Percentiles rank a stretch among this genome's conserved stretches.
phyloP scores from a whole-genome alignment of 371 early-diverging fungal genomes.

The Encephalitozoon cuniculi region DNA sequence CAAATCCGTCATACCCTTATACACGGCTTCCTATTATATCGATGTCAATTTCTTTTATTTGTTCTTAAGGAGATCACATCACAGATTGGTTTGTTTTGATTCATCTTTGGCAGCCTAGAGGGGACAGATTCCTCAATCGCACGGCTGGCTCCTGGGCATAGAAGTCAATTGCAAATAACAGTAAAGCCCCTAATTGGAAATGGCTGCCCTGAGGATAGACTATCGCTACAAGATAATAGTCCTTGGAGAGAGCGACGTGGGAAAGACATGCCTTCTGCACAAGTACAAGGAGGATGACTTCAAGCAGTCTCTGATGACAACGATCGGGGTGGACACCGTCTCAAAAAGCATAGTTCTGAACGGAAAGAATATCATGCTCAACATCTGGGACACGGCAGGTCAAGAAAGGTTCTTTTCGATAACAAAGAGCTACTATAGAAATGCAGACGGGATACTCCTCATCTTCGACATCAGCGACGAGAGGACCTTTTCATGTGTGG shows the following conservation, averaged over 20 bases:
- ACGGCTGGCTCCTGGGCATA: not conserved
- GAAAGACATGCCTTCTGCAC: conserved; percentile 63
- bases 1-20: conserved; percentile 13
- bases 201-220: not conserved
- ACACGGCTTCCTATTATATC: not conserved
- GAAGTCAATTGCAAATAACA: not conserved
- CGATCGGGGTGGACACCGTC: conserved; percentile 57
- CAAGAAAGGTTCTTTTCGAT: conserved; percentile 82
- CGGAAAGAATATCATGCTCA: conserved; percentile 61
- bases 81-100: conserved; percentile 6
- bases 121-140: not conserved
- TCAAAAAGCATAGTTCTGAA: conserved; percentile 66
- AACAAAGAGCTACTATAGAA: conserved; percentile 94
- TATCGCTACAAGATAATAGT: conserved; percentile 58
- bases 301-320: conserved; percentile 46
- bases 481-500: conserved; percentile 81
- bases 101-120: not conserved
- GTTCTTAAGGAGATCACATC: conserved; percentile 10
- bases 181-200: not conserved
- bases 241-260: conserved; percentile 65
- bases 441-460: conserved; percentile 95
- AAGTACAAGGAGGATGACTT: conserved; percentile 54
- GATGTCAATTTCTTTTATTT: conserved; percentile 4
- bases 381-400: conserved; percentile 79
- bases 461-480: conserved; percentile 87